Base-by-base conservation (phyloP, 2,329 filamentous ascomycete species). In the Stemphylium lycopersici region DNA sequence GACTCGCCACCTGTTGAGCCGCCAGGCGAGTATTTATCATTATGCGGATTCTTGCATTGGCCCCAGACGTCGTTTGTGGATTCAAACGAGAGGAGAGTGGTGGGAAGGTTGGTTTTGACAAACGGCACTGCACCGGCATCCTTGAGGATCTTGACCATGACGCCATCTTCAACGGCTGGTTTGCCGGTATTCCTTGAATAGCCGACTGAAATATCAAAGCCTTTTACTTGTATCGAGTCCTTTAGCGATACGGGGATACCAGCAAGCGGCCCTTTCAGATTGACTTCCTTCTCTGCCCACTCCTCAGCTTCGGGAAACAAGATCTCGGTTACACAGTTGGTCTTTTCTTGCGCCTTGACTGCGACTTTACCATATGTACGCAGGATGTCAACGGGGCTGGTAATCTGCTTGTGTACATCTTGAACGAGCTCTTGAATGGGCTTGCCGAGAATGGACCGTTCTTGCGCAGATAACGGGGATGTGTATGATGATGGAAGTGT, bases 111-210 rank as follows among this genome's bases (percentile, higher is more conserved):
- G 0, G 93, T 97, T 80, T 97, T 98, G 60, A 93, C 91, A 71
- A 96, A 96, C 0, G 93, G 93, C 2, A 97, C 83, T 0, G 93
- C 92, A 18, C 93, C 90, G 2, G 91, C 91, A 70, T 95, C 90
- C 70, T 96, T 96, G 46, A 97, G 80, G 37, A 98, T 76, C 51
- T 83, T 84, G 18, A 90, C 87, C 67, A 91, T 84, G 2, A 85
- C 79, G 0, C 92, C 91, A 77, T 97, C 92, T 24, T 83, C 75
- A 0, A 73, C 51, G 33, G 81, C 79, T 12, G 87, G 87, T 66
- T 93, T 90, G 44, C 86, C 85, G 0, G 87, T 84, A 61, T 91
- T 86, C 47, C 81, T 78, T 32, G 90, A 91, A 75, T 92, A 96
- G 2, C 91, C 93, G 1, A 96, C 89, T 4, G 86, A 89, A 13